Base-by-base conservation (phyloP, 495 filamentous ascomycete genomes). In the Rhizodiscina lignyota region DNA sequence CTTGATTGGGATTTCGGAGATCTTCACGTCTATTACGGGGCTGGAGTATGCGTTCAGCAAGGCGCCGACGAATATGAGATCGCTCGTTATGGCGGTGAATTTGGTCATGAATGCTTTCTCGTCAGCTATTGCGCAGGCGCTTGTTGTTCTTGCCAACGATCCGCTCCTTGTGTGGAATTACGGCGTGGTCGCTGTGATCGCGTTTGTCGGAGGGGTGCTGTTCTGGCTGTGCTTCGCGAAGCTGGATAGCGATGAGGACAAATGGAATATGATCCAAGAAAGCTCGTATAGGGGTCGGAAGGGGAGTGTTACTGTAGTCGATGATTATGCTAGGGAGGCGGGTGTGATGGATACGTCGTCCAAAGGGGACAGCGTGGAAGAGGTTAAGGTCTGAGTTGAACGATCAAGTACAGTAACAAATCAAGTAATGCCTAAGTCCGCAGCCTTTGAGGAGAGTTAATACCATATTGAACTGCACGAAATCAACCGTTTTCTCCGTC, bases 61-160 rank as follows among this genome's bases (percentile, higher is more conserved):
- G 56, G 79, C 82, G 1, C 82, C 82, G 4, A 65, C 60, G 40
- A 82, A 76, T 53, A 82, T 86, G 77, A 66, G 75, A 5, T 77
- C 72, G 8, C 63, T 83, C 21, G 73, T 85, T 17, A 72, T 73
- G 44, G 67, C 73, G 3, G 55, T 83, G 26, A 67, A 67, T 20
- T 64, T 81, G 29, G 78, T 83, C 54, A 74, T 69, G 55, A 74
- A 66, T 29, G 80, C 79, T 21, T 63, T 84, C 51, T 68, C 72
- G 0, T 59, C 72, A n/a, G 77, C 79, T 13, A 61, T 86, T 30
- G 74, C 72, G 4, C 66, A 81, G 54, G 77, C 77, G 0, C 56
- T 83, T 12, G 64, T 71, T 12, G 56, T 65, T 4, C 57, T 82
- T 1, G 63, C 72, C n/a, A 60, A 55, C 6, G 80, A 86, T 46